A percentile compares a stretch with the other conserved stretches of the same genome.
Evolutionary conservation across 371 early-diverging fungal species (phyloP).

Genomic region (Mucor indicus): DNA sequence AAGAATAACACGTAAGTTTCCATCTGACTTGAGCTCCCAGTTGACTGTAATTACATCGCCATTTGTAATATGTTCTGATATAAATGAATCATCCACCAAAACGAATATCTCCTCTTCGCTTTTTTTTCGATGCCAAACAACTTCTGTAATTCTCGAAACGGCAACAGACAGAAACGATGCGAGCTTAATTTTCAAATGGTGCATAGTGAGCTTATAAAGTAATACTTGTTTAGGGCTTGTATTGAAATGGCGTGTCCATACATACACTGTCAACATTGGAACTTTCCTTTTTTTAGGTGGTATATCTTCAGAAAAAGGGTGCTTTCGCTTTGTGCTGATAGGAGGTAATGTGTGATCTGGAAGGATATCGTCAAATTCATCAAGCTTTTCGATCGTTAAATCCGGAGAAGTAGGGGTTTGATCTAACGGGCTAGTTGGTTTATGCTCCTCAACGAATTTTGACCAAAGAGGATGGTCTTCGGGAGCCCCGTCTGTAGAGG

Average conservation of each 20-base stretch:
- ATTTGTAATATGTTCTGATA: slow-evolving; percentile 16
- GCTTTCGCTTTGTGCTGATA: too few species aligned
- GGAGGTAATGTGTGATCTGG: too few species aligned
- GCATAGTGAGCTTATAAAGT: slow-evolving; percentile 6
- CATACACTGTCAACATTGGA: slow-evolving; percentile 4
- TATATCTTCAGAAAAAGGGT: too few species aligned
- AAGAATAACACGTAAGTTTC: slow-evolving; percentile 16
- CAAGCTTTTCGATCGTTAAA: not conserved
- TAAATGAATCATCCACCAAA: slow-evolving; percentile 22
- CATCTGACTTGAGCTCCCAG: slow-evolving; percentile 21
- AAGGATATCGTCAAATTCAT: not conserved
- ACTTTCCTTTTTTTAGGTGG: too few species aligned
- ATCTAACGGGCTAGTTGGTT: slow-evolving; percentile 3
- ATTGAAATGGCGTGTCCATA: slow-evolving; percentile 7
- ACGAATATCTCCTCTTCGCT: slow-evolving; percentile 5
- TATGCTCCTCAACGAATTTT: slow-evolving; percentile 4
- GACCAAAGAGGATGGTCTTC: slow-evolving; percentile 22
- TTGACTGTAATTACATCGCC: slow-evolving; percentile 13
- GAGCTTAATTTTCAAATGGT: slow-evolving; percentile 10
- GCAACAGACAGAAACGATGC: slow-evolving; percentile 6
- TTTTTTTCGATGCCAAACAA: slow-evolving; percentile 18
- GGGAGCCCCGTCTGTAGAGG: slow-evolving; percentile 14
- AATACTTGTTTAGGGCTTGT: not conserved
- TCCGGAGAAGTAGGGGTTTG: slow-evolving; percentile 8
- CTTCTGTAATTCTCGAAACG: slow-evolving; percentile 12